Evolutionary conservation across 257 asterid genomes (phyloP), one percentile per base, ranked within the genome.

Genomic region (Prunella vulgaris): DNA sequence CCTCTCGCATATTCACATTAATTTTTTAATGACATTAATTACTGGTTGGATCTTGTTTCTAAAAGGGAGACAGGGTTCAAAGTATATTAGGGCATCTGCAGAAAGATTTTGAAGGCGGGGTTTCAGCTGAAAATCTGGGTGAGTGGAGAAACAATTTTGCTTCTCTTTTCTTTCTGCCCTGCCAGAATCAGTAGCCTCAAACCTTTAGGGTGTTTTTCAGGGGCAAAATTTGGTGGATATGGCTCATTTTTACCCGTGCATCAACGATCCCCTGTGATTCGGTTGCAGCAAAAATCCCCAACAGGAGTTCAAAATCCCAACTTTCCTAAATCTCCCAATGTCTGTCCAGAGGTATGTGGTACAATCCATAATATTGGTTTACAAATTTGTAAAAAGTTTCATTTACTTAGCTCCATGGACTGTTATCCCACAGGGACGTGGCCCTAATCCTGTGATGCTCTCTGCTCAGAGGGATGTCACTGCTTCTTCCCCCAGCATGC

Each of bases 81-180:
- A 90, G 79, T 77, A 78, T 87, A 64, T 71, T 93, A 81, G 98
- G 98, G 64, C 99, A 93, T 81, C 81, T 87, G 72, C 96, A 85
- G 84, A 90, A 87, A 80, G 96, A 90, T 61, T 93, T 93, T 72
- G 97, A 90, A 85, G 99, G 99, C 40, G 99, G 84, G 37, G 82
- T 85, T 80, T 82, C 84, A 4, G 90, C 91, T 0, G 95, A 88
- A 82, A 87, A 81, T 75, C 82, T 90, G 88, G 99, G 99, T 90
- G 79, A 85, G 89, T 83, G 72, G 64, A 56, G 62, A 64, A 40
- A 71, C 53, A 28, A 60, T 67, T 59, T 27, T 30, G 65, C 40
- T 72, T 61, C 62, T 71, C 44, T 74, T 48, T 63, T 76, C 42
- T 48, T 28, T 57, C 76, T 21, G 60, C 69, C 72, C 71, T 70